A percentile compares a stretch with the other conserved stretches of the same genome.
Conservation (phyloP, 2,329 filamentous ascomycete species). For the Alternaria novae-zelandiae region DNA sequence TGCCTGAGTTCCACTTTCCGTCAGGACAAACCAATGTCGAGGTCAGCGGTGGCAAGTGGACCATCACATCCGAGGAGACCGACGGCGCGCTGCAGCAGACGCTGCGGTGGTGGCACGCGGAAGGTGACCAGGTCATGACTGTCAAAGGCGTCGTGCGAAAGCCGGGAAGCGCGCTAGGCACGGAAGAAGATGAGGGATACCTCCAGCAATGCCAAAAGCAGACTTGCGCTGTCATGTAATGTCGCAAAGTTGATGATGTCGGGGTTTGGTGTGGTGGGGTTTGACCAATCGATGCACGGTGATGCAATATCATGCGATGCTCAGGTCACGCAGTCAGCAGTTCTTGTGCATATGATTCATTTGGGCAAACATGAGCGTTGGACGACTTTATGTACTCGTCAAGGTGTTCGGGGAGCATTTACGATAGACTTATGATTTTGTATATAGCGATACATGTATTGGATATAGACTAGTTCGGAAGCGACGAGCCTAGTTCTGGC, state of each 20-base stretch:
- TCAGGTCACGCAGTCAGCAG: conserved; percentile 40
- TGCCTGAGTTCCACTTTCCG: conserved; percentile 94
- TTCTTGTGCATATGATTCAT: conserved; percentile 13
- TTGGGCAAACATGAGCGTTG: not conserved
- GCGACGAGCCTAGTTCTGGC: conserved; percentile 3
- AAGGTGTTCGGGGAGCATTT: not conserved
- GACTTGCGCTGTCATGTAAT: conserved; percentile 54
- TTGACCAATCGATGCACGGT: conserved; percentile 15
- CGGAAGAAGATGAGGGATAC: conserved; percentile 78
- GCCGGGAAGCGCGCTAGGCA: conserved; percentile 53
- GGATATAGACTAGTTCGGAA: not conserved
- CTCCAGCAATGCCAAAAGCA: conserved; percentile 65
- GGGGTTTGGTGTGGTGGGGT: conserved; percentile 16
- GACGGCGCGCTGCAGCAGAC: conserved; percentile 74
- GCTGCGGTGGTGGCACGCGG: conserved; percentile 90
- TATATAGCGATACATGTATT: not conserved
- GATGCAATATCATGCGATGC: conserved; percentile 37
- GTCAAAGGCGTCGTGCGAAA: conserved; percentile 76
- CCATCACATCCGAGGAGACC: conserved; percentile 75
- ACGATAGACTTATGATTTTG: not conserved
- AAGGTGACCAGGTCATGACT: conserved; percentile 80
- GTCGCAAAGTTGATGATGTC: not conserved
- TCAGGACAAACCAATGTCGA: conserved; percentile 73
- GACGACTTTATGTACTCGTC: not conserved
- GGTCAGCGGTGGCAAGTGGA: conserved; percentile 88